Conservation (phyloP, 495 filamentous ascomycete genomes). For the Talaromyces trachyspermus region DNA sequence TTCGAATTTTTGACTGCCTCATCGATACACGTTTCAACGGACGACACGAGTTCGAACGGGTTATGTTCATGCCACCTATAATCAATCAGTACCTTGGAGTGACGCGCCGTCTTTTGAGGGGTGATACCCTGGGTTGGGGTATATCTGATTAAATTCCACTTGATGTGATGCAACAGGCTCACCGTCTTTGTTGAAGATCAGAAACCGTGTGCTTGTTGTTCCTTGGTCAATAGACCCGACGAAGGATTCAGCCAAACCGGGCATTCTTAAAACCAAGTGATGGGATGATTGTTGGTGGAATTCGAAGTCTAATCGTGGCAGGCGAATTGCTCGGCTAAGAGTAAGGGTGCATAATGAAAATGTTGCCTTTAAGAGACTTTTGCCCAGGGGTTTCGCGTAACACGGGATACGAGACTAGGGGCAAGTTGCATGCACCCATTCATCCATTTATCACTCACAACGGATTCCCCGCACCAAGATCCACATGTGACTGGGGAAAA, state of each 20-base stretch:
- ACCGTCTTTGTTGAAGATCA: constrained; percentile 79
- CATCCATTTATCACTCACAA: too few species aligned
- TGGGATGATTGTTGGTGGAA: constrained; percentile 17
- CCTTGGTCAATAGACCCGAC: constrained; percentile 83
- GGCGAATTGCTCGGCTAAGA: too few species aligned
- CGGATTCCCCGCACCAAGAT: too few species aligned
- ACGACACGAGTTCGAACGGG: constrained; percentile 66
- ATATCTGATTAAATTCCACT: constrained; percentile 83
- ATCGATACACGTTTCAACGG: constrained; percentile 79
- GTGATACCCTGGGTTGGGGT: constrained; percentile 81
- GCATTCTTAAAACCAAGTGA: constrained; percentile 6
- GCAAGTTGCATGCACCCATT: too few species aligned
- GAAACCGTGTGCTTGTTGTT: constrained; percentile 85
- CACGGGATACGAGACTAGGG: too few species aligned
- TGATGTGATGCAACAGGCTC: constrained; percentile 82
- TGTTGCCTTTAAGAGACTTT: too few species aligned
- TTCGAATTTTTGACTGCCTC: constrained; percentile 65
- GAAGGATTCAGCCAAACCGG: constrained; percentile 27
- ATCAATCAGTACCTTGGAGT: constrained; percentile 5
- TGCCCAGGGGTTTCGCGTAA: too few species aligned
- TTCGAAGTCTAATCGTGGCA: too few species aligned
- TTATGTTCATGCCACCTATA: constrained; percentile 91
- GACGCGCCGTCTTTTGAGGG: not conserved
- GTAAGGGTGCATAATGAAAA: too few species aligned
- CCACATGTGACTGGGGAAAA: too few species aligned